Evolutionary conservation across 2,329 filamentous ascomycete species (phyloP), one percentile per base, ranked within the genome.

Genomic region (Neurospora sp.): DNA sequence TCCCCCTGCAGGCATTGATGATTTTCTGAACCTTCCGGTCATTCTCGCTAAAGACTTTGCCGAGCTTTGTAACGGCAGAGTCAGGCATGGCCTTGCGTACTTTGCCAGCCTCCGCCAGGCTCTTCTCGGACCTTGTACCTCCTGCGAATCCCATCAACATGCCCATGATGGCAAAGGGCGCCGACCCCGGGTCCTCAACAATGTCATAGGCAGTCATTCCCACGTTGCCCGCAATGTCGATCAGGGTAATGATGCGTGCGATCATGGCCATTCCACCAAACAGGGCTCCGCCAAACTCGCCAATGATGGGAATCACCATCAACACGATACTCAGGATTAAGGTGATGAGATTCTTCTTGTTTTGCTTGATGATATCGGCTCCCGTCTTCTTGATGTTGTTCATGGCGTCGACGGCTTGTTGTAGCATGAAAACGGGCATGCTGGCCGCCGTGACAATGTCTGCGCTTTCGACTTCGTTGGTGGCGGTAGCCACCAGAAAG

Each of bases 261-360:
- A 76, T 69, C 6, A 41, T 46, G 23, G 73, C 66, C 36, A 69
- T 52, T 11, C 43, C 68, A 41, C 71, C 69, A 23, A 71, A 65
- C 36, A 72, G 67, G 46, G 68, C 73, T 6, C 72, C 71, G 33
- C 82, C 72, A 1, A 81, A 82, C 37, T 57, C 69, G 43, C 37
- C 66, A n/a, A 67, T 23, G 66, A 67, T 19, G 28, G 66, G 66
- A 23, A 67, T 40, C 12, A 67, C 66, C 66, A 67, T 67, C 19
- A 36, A 19, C 15, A 67, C 39, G 36, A 67, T 67, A 8, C 17
- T 40, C 57, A 66, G 36, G 66, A 67, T 67, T 3, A 38, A n/a
- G 17, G 23, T 19, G 66, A 67, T 67, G 66, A 67, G 66, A 3
- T 67, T 23, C 66, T 38, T 33, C 66, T 67, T 67, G 66, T 36